These are phyloP conservation scores for Paxillus ammoniavirescens DNA, from an alignment of 768 basidiomycete species.

Conservation along the genomic window DNA sequence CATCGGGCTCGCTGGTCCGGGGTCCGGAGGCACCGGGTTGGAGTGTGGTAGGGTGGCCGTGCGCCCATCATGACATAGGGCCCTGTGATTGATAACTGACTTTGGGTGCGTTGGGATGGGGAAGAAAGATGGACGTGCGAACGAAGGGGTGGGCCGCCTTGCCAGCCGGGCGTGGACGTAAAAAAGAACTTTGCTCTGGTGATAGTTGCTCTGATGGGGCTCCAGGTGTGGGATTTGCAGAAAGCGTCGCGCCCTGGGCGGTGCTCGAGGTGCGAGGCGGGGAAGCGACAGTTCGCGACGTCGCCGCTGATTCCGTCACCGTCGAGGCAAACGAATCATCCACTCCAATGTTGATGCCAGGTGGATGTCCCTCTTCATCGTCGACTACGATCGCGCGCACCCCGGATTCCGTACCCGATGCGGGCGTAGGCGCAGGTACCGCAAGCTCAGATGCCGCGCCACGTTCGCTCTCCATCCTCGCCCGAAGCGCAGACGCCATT, in stretches of 20 bases:
- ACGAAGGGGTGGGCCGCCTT: conserved; percentile 22
- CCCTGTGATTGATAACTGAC: conserved; percentile 34
- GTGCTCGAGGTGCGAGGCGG: conserved; percentile 10
- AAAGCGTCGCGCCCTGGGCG: conserved; percentile 10
- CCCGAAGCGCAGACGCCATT: conserved; percentile 15
- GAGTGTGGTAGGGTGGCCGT: conserved; percentile 17
- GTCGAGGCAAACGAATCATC: conserved; percentile 1
- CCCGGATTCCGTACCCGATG: not conserved
- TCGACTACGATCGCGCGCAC: conserved; percentile 16
- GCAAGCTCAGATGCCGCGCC: not conserved
- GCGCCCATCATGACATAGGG: conserved; percentile 63
- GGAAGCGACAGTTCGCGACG: conserved; percentile 6
- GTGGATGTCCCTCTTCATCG: conserved; percentile 8
- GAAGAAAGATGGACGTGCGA: conserved; percentile 47
- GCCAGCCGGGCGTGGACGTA: conserved; percentile 26
- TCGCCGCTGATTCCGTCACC: not conserved
- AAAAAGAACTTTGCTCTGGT: conserved; percentile 17
- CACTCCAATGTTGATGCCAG: conserved; percentile 5
- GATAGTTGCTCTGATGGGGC: conserved; percentile 1
- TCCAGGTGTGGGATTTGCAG: conserved; percentile 14
- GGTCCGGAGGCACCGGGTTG: conserved; percentile 4
- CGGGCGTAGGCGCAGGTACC: not conserved
- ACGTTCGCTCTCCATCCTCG: conserved; percentile 14
- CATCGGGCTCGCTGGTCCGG: conserved; percentile 4
- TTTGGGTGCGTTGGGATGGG: conserved; percentile 57